Percentiles rank a stretch among this genome's conserved stretches.
Evolutionary conservation across 2,329 filamentous ascomycete species (phyloP).

Genomic region (Ophiostoma triangulosporum): DNA sequence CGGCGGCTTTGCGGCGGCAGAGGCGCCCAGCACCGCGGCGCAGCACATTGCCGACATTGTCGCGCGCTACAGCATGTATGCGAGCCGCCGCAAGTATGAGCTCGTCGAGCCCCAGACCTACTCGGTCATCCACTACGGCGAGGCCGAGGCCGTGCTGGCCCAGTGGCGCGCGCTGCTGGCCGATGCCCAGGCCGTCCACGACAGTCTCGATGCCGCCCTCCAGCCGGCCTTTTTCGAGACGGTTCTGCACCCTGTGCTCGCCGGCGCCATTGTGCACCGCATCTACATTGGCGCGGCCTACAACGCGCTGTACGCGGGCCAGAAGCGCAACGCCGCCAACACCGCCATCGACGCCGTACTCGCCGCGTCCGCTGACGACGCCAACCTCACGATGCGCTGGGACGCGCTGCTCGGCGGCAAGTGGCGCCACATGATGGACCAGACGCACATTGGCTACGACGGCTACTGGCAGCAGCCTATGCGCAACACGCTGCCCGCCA

Average conservation of each 20-base stretch:
- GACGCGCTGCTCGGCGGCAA: slow-evolving; percentile 46
- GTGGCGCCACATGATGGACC: slow-evolving; percentile 49
- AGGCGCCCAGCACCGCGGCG: slow-evolving; percentile 22
- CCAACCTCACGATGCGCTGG: slow-evolving; percentile 41
- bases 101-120: slow-evolving; percentile 44
- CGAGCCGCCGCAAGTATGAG: slow-evolving; percentile 48
- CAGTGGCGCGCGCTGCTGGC: slow-evolving; percentile 40
- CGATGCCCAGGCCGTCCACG: slow-evolving; percentile 42
- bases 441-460: slow-evolving; percentile 41
- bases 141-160: slow-evolving; percentile 43
- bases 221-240: slow-evolving; percentile 50
- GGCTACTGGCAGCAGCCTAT: slow-evolving; percentile 58
- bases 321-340: slow-evolving; percentile 44
- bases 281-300: slow-evolving; percentile 35
- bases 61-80: slow-evolving; percentile 40
- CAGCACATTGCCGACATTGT: slow-evolving; percentile 36
- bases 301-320: slow-evolving; percentile 39
- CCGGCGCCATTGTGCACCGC: slow-evolving; percentile 41
- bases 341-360: slow-evolving; percentile 37
- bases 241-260: slow-evolving; percentile 45
- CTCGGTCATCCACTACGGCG: slow-evolving; percentile 49
- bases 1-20: slow-evolving; percentile 25
- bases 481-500: slow-evolving; percentile 49
- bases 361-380: slow-evolving; percentile 41
- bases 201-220: slow-evolving; percentile 33